Conservation (phyloP, 345 rosid genomes). For the Dovyalis caffra region DNA sequence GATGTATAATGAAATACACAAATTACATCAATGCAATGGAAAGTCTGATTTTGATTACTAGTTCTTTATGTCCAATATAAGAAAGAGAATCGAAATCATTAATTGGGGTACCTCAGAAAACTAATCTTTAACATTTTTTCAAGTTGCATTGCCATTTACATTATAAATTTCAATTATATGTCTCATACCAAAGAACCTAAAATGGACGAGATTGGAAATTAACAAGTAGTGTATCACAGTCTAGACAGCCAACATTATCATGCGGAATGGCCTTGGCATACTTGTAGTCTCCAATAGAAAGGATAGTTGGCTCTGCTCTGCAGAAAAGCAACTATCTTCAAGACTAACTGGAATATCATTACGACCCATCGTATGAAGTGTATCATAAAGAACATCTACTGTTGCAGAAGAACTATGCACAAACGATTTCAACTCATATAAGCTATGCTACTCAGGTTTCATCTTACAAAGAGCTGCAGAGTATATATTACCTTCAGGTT, state of each 20-base stretch:
- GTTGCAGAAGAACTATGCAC: not conserved
- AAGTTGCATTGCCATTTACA: not conserved
- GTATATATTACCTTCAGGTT: constrained; percentile 7
- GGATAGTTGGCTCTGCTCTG: not conserved
- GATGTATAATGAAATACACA: too few relatives aligned
- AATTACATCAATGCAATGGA: not conserved
- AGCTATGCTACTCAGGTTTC: not conserved
- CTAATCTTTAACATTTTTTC: not conserved
- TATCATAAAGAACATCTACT: constrained; percentile 7
- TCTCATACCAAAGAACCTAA: not conserved
- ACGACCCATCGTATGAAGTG: constrained; percentile 15
- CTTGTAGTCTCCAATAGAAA: constrained; percentile 12
- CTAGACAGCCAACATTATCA: constrained; percentile 12
- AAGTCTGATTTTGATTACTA: not conserved
- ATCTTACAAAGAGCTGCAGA: too few relatives aligned
- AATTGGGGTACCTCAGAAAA: not conserved
- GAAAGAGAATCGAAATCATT: not conserved
- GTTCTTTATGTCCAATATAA: too few relatives aligned
- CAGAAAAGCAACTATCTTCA: constrained; percentile 1
- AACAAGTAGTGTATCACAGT: not conserved
- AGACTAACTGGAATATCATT: constrained; percentile 14
- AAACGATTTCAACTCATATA: not conserved
- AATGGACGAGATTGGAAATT: not conserved
- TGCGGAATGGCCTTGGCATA: constrained; percentile 15
- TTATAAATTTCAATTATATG: too few relatives aligned